Conservation (phyloP, 2,329 filamentous ascomycete genomes). For the Coniochaeta prunicola region DNA sequence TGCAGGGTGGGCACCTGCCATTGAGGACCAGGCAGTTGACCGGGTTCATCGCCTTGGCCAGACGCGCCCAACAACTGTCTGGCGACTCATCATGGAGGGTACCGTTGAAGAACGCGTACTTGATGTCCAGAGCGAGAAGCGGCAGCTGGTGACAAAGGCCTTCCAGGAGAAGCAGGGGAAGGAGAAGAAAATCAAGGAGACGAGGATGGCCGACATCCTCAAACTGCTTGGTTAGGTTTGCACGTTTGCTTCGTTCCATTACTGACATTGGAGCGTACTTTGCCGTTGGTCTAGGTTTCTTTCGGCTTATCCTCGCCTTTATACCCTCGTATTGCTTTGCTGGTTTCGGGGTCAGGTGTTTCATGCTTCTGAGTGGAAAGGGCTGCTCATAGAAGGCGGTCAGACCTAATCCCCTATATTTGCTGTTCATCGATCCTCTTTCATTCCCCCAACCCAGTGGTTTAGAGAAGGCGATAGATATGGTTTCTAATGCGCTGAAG, state of each 20-base stretch:
- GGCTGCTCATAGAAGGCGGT: no score
- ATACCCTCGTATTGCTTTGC: no score
- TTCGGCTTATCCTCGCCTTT: not conserved
- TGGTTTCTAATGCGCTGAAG: no score
- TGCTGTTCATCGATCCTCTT: no score
- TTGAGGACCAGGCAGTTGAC: constrained; percentile 87
- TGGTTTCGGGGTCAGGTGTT: no score
- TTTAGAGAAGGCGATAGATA: no score
- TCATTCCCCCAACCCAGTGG: no score
- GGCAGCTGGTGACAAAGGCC: constrained; percentile 67
- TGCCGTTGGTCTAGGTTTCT: not conserved
- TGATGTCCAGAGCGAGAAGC: constrained; percentile 70
- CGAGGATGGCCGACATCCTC: constrained; percentile 47
- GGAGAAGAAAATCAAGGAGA: constrained; percentile 47
- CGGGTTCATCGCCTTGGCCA: constrained; percentile 83
- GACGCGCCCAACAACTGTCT: constrained; percentile 69
- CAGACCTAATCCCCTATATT: no score
- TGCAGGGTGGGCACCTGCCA: constrained; percentile 78
- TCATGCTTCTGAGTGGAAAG: no score
- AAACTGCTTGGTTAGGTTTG: constrained; percentile 31
- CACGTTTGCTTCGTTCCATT: not conserved
- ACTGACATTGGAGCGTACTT: no score
- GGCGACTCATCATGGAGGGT: constrained; percentile 72
- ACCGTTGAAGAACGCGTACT: constrained; percentile 78
- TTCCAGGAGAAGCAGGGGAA: constrained; percentile 63